Percentiles rank a stretch among this genome's conserved stretches.
These are phyloP conservation scores for Colletotrichum gloeosporioides DNA, from an alignment of 2,329 filamentous ascomycete species.

Conservation along the genomic window DNA sequence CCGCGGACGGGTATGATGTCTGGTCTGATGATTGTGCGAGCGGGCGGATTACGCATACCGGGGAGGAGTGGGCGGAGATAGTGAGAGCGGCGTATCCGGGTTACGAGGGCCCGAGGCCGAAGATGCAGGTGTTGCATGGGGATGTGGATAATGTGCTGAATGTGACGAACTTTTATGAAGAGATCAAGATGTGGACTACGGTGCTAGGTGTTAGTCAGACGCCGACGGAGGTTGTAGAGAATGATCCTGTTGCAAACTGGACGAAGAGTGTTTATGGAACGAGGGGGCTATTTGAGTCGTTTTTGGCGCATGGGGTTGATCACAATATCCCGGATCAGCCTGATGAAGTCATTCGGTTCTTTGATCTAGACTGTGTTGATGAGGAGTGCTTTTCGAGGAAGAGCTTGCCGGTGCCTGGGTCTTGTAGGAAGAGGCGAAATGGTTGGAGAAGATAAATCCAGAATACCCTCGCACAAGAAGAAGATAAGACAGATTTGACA, in stretches of 20 bases:
- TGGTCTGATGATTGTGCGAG: constrained; percentile 60
- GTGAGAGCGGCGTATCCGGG: constrained; percentile 51
- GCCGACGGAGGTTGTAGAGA: constrained; percentile 5
- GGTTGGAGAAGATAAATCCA: neutral
- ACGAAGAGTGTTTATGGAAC: constrained; percentile 25
- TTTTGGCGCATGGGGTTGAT: constrained; percentile 18
- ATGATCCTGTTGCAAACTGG: constrained; percentile 13
- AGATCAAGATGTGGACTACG: constrained; percentile 58
- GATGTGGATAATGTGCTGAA: constrained; percentile 54
- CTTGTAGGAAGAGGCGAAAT: neutral
- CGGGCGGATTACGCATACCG: constrained; percentile 46
- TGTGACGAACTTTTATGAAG: constrained; percentile 59
- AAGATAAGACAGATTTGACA: no score
- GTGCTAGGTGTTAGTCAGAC: constrained; percentile 26
- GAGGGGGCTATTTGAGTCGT: constrained; percentile 20
- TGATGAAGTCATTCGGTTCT: constrained; percentile 24
- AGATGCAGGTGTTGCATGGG: constrained; percentile 64
- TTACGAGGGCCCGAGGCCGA: constrained; percentile 56
- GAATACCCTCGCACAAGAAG: no score
- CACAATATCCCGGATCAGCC: constrained; percentile 23
- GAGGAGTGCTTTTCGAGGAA: constrained; percentile 24
- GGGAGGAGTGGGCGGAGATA: constrained; percentile 37
- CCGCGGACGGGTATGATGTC: constrained; percentile 39
- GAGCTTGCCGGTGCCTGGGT: neutral
- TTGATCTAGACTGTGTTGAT: constrained; percentile 22